Conservation (phyloP, 2,329 filamentous ascomycete species). For the Cladobotryum mycophilum region DNA sequence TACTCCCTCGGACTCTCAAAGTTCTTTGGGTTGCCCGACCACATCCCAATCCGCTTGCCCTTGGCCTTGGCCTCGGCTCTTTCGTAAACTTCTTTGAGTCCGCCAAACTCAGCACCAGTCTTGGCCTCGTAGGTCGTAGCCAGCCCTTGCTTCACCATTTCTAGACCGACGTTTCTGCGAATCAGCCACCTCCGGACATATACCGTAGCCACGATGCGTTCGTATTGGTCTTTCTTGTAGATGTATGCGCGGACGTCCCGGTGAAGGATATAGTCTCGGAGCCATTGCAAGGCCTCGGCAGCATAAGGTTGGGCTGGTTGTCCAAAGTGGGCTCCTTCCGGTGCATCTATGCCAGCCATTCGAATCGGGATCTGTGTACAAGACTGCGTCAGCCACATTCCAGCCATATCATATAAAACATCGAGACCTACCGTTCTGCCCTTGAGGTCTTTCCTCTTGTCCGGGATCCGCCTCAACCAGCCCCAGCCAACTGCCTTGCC, state of each 20-base stretch:
- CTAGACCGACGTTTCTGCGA: conserved; percentile 74
- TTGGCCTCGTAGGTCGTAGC: conserved; percentile 95
- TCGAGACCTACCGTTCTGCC: conserved; percentile 62
- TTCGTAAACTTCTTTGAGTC: conserved; percentile 57
- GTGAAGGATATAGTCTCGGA: conserved; percentile 65
- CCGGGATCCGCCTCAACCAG: conserved; percentile 75
- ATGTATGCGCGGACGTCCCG: conserved; percentile 75
- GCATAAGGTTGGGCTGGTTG: conserved; percentile 78
- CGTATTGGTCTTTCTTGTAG: conserved; percentile 84
- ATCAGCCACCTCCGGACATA: conserved; percentile 64
- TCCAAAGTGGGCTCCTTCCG: conserved; percentile 89
- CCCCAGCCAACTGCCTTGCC: conserved; percentile 83
- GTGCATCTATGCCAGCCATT: conserved; percentile 87
- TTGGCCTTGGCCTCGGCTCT: conserved; percentile 62
- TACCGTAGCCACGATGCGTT: conserved; percentile 81
- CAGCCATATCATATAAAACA: background rate
- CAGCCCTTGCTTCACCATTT: conserved; percentile 79
- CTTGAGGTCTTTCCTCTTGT: conserved; percentile 60
- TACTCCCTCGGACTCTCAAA: conserved; percentile 85
- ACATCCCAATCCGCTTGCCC: conserved; percentile 62
- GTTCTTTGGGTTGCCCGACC: conserved; percentile 56
- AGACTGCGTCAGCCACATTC: conserved; percentile 14
- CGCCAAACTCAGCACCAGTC: conserved; percentile 80
- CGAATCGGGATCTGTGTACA: conserved; percentile 69
- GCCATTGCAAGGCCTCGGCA: conserved; percentile 73